Conservation (phyloP, 208 protist genomes). For the Trypanosoma boissoni region DNA sequence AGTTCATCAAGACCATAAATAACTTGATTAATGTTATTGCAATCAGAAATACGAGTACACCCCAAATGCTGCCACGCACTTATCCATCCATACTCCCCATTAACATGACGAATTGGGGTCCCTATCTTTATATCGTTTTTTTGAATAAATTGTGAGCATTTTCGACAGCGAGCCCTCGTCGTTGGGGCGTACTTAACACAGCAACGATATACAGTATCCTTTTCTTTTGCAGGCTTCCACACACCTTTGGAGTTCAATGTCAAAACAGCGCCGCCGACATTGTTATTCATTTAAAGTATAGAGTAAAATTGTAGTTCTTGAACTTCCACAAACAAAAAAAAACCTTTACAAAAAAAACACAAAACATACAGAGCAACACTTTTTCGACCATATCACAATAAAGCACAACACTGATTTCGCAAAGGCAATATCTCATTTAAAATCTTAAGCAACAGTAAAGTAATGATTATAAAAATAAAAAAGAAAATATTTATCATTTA, state of each 20-base stretch:
- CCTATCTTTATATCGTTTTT: conserved; percentile 81
- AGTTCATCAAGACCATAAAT: conserved; percentile 59
- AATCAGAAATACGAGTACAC: conserved; percentile 52
- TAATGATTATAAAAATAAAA: conserved; percentile 5
- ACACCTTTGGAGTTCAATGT: conserved; percentile 62
- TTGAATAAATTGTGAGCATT: conserved; percentile 78
- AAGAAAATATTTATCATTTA: conserved; percentile 24
- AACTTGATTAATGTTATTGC: conserved; percentile 19
- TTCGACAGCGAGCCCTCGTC: conserved; percentile 72
- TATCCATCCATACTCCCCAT: conserved; percentile 85
- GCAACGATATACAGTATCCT: conserved; percentile 55
- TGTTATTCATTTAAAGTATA: conserved; percentile 49
- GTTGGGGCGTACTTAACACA: conserved; percentile 68
- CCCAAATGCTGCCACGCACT: conserved; percentile 86
- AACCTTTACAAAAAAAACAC: not conserved
- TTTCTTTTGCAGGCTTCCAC: conserved; percentile 46
- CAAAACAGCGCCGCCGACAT: conserved; percentile 45
- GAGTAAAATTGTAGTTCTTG: conserved; percentile 1
- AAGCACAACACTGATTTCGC: too few species aligned
- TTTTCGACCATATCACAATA: conserved; percentile 20
- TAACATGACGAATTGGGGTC: conserved; percentile 75
- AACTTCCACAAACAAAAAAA: conserved; percentile 17
- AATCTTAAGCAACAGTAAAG: not conserved
- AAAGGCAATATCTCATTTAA: too few species aligned
- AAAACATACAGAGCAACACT: not conserved